phyloP scores from a whole-genome alignment of 345 rosid genomes.

The Populus pruinosa region DNA sequence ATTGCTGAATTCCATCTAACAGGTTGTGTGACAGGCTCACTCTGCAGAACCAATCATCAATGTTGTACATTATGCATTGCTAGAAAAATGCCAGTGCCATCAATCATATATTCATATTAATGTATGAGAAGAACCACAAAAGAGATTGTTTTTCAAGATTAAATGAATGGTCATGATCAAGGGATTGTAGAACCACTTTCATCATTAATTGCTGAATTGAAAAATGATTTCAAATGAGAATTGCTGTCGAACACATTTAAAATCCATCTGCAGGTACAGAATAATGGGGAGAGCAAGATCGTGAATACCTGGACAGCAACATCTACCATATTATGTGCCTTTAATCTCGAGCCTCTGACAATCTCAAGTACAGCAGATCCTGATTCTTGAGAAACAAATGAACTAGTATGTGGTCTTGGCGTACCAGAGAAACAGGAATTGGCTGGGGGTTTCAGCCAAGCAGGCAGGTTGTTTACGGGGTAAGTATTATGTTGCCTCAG shows the following conservation, averaged over 20 bases:
- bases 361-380: conserved; percentile 65
- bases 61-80: background rate
- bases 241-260: background rate
- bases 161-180: background rate
- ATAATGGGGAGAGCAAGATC: background rate
- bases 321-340: conserved; percentile 83
- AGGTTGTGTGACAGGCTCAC: background rate
- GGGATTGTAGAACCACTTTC: background rate
- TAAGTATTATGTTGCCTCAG: conserved; percentile 37
- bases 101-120: background rate
- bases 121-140: background rate
- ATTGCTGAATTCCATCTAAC: background rate
- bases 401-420: conserved; percentile 29
- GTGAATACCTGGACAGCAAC: conserved; percentile 70
- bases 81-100: background rate
- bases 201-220: background rate
- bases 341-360: conserved; percentile 58
- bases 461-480: conserved; percentile 28
- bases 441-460: conserved; percentile 40
- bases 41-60: background rate
- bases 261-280: background rate
- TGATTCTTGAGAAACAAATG: conserved; percentile 47
- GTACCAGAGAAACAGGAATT: conserved; percentile 27
- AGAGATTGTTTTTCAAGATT: background rate
- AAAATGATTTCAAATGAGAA: background rate